Conservation (phyloP, 129 eudicot genomes). For the Centaurea solstitialis region DNA sequence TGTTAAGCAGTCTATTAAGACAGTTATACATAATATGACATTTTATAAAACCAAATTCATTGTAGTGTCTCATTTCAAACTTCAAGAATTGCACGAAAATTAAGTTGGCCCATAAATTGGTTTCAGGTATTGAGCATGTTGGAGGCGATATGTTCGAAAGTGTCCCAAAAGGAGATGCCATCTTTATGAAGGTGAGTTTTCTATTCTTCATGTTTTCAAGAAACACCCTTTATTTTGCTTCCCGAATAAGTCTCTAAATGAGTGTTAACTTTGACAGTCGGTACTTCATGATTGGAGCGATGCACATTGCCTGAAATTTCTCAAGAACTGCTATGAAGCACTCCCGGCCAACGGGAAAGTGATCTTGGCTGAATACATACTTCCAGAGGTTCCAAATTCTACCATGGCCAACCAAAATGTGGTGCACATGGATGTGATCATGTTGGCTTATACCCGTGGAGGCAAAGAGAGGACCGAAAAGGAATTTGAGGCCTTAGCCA, state of each 20-base stretch:
- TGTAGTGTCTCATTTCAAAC: too few relatives aligned
- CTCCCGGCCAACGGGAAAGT: conserved; percentile 71
- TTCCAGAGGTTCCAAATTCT: conserved; percentile 65
- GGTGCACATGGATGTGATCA: conserved; percentile 58
- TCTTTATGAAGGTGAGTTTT: conserved; percentile 63
- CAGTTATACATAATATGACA: too few relatives aligned
- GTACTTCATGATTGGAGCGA: conserved; percentile 85
- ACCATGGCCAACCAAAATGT: conserved; percentile 45
- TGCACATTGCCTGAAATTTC: conserved; percentile 56
- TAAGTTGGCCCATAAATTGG: neutral
- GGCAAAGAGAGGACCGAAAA: conserved; percentile 78
- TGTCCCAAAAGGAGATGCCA: too few relatives aligned
- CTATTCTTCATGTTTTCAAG: neutral
- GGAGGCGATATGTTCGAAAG: too few relatives aligned
- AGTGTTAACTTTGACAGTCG: conserved; percentile 38
- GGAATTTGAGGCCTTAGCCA: conserved; percentile 65
- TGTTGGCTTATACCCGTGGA: conserved; percentile 76
- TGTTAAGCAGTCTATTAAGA: too few relatives aligned
- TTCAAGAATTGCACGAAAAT: neutral
- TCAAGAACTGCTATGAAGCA: conserved; percentile 61
- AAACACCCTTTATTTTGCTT: neutral
- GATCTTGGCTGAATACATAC: conserved; percentile 57
- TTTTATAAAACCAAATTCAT: too few relatives aligned
- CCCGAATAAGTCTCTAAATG: conserved; percentile 1
- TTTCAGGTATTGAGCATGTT: conserved; percentile 45